Conservation (phyloP, 2,329 filamentous ascomycete species). For the Penicillium sp. region DNA sequence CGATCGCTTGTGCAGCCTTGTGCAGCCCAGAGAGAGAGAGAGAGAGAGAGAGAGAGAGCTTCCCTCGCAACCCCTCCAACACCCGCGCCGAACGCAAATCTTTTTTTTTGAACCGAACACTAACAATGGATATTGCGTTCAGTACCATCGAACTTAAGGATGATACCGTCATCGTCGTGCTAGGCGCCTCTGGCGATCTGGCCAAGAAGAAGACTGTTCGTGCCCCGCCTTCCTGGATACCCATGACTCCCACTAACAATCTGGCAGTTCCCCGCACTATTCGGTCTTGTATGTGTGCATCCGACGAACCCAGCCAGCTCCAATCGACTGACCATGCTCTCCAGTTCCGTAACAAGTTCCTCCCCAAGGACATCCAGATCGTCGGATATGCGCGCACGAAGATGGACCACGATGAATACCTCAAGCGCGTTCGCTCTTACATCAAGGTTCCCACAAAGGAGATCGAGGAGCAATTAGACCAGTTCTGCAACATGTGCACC, state of each 20-base stretch:
- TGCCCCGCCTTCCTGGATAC: slow-evolving; percentile 16
- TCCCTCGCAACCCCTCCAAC: slow-evolving; percentile 22
- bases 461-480: slow-evolving; percentile 88
- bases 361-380: slow-evolving; percentile 92
- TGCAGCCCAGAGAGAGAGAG: neutral
- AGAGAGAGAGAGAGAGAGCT: slow-evolving; percentile 1
- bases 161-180: slow-evolving; percentile 94
- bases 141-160: slow-evolving; percentile 96
- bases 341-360: slow-evolving; percentile 97
- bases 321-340: slow-evolving; percentile 14
- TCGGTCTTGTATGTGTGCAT: slow-evolving; percentile 78
- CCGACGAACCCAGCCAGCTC: neutral
- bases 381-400: slow-evolving; percentile 99
- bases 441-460: slow-evolving; percentile 99
- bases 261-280: slow-evolving; percentile 86
- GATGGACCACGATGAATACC: slow-evolving; percentile 97
- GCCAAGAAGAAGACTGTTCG: slow-evolving; percentile 99
- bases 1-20: neutral
- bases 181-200: slow-evolving; percentile 94
- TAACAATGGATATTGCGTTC: slow-evolving; percentile 44
- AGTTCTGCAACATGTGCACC: slow-evolving; percentile 84
- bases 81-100: slow-evolving; percentile 15
- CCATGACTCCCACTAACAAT: slow-evolving; percentile 20
- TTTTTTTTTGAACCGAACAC: slow-evolving; percentile 11
- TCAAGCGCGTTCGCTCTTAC: slow-evolving; percentile 92